Evolutionary conservation across 441 rosid species (phyloP).

Genomic region (Adansonia gregorii): DNA sequence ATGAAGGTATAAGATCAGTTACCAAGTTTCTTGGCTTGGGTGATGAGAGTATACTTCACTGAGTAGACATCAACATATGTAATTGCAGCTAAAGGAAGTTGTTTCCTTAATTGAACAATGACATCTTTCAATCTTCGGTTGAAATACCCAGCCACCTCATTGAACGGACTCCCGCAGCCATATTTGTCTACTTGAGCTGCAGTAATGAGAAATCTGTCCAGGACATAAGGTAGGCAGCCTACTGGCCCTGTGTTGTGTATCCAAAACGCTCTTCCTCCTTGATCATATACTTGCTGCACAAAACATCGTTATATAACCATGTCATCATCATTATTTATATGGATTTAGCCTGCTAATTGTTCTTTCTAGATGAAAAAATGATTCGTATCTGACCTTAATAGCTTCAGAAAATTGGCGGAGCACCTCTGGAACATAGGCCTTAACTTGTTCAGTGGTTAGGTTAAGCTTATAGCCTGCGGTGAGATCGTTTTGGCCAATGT

Average conservation of each 20-base stretch:
- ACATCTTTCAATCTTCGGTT: conserved; percentile 38
- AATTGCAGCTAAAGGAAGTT: conserved; percentile 43
- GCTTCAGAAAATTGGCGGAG: conserved; percentile 41
- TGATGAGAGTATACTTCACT: conserved; percentile 50
- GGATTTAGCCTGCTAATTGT: not conserved
- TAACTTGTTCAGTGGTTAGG: conserved; percentile 60
- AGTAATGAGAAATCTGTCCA: conserved; percentile 50
- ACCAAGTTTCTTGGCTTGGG: conserved; percentile 53
- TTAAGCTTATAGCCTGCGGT: conserved; percentile 59
- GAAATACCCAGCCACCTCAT: conserved; percentile 56
- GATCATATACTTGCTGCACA: conserved; percentile 46
- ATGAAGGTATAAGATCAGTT: not conserved
- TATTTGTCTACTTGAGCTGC: conserved; percentile 45
- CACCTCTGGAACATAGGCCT: conserved; percentile 63
- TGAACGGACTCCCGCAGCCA: conserved; percentile 65
- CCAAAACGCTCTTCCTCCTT: conserved; percentile 73
- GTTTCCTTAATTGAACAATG: conserved; percentile 42
- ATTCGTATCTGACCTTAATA: conserved; percentile 47
- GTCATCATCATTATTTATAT: not conserved
- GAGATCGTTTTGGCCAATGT: conserved; percentile 86
- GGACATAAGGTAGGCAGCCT: conserved; percentile 64
- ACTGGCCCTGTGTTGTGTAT: conserved; percentile 78
- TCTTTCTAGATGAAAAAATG: not conserved
- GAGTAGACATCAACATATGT: conserved; percentile 57
- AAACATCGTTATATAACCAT: not conserved